A percentile compares a stretch with the other conserved stretches of the same genome.
Evolutionary conservation across 495 filamentous ascomycete species (phyloP).

Genomic region (Sphaerosporella brunnea): DNA sequence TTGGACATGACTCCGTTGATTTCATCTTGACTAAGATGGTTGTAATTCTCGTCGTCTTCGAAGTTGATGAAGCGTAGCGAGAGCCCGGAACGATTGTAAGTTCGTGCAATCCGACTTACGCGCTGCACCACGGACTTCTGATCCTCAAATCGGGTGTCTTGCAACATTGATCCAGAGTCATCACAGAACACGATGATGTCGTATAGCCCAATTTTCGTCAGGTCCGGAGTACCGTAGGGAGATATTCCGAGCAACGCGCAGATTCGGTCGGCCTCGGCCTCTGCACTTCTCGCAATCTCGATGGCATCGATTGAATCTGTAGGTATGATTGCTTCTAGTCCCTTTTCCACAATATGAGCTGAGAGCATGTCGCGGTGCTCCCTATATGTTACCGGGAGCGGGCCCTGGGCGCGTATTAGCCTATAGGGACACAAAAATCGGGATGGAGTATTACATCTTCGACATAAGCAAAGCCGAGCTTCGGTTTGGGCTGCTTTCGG

Average conservation of each 20-base stretch:
- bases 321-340: background rate
- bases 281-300: background rate
- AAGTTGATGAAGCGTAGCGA: constrained; percentile 11
- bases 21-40: constrained; percentile 38
- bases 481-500: too few species aligned
- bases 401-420: background rate
- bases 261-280: constrained; percentile 1
- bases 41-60: constrained; percentile 7
- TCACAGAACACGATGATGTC: constrained; percentile 19
- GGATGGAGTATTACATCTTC: background rate
- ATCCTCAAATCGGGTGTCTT: background rate
- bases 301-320: background rate
- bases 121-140: background rate
- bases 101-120: constrained; percentile 1
- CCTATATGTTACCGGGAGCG: background rate
- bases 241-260: background rate
- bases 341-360: background rate
- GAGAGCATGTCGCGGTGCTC: background rate
- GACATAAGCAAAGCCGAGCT: constrained; percentile 6
- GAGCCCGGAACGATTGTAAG: constrained; percentile 5
- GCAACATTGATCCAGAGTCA: constrained; percentile 12
- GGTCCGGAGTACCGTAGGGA: background rate
- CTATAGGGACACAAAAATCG: too few species aligned
- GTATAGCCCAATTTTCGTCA: constrained; percentile 15
- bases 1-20: constrained; percentile 35